phyloP scores from a whole-genome alignment of 768 basidiomycete species.

The Strobilomyces confusus region DNA sequence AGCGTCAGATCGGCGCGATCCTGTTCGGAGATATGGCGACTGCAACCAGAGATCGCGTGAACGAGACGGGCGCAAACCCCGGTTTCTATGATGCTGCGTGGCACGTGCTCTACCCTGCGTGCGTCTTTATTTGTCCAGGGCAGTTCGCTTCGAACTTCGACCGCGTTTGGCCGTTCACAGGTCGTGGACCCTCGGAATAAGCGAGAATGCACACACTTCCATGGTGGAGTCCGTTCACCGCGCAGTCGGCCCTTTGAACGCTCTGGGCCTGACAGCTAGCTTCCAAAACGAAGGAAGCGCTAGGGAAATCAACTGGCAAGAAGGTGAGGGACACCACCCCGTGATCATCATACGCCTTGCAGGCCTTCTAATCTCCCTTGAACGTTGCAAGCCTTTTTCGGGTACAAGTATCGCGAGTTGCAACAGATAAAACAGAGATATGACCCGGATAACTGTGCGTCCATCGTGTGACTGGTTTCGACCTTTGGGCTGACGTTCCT shows the following conservation, averaged over 20 bases:
- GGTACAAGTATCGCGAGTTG: slow-evolving; percentile 15
- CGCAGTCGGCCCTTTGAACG: slow-evolving; percentile 7
- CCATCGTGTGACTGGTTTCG: neutral
- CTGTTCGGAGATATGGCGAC: slow-evolving; percentile 16
- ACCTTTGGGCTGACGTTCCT: neutral
- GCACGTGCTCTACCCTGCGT: slow-evolving; percentile 10
- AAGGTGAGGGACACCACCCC: neutral
- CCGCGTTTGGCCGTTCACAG: neutral
- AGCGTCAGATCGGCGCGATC: neutral
- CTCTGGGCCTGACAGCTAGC: slow-evolving; percentile 12
- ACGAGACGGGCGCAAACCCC: slow-evolving; percentile 20
- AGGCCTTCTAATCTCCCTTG: neutral
- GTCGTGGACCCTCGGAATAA: slow-evolving; percentile 12
- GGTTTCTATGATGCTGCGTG: slow-evolving; percentile 16
- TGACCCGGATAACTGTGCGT: slow-evolving; percentile 13
- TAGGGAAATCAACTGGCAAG: slow-evolving; percentile 15
- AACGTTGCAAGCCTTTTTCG: slow-evolving; percentile 1
- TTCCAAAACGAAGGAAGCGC: slow-evolving; percentile 21
- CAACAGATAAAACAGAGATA: slow-evolving; percentile 14
- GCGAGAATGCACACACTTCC: neutral
- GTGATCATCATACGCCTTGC: too few species aligned
- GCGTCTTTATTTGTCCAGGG: neutral
- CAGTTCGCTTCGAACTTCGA: neutral
- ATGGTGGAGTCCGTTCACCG: neutral
- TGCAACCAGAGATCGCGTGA: slow-evolving; percentile 2